phyloP scores from a whole-genome alignment of 2,329 filamentous ascomycete species.

The Penicillium sclerotigenum region DNA sequence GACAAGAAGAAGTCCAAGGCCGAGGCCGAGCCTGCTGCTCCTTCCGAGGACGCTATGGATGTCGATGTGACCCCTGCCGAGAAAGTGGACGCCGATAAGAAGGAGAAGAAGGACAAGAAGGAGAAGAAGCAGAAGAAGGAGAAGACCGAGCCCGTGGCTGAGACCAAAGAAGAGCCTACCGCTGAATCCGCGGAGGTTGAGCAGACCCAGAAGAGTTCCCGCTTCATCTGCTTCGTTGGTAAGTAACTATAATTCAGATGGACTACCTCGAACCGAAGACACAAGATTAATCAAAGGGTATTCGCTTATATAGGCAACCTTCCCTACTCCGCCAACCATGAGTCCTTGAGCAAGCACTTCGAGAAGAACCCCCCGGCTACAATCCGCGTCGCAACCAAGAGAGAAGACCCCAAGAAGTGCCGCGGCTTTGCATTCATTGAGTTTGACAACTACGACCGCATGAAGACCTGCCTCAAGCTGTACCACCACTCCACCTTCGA shows the following conservation, averaged over 20 bases:
- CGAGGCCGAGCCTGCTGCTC: conserved; percentile 9
- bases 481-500: conserved; percentile 83
- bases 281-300: background rate
- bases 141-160: conserved; percentile 15
- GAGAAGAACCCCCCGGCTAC: conserved; percentile 66
- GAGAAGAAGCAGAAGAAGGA: conserved; percentile 17
- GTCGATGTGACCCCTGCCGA: conserved; percentile 15
- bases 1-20: conserved; percentile 17
- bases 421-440: conserved; percentile 85
- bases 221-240: conserved; percentile 78
- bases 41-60: conserved; percentile 8
- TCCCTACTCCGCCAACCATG: conserved; percentile 74
- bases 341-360: conserved; percentile 72
- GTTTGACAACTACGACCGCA: conserved; percentile 79
- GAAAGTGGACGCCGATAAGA: conserved; percentile 21
- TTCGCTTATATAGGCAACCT: conserved; percentile 65
- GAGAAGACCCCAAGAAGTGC: conserved; percentile 57
- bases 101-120: conserved; percentile 19
- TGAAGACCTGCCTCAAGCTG: conserved; percentile 88
- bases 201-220: conserved; percentile 42
- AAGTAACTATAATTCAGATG: conserved; percentile 21
- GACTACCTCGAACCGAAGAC: background rate
- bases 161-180: conserved; percentile 16
- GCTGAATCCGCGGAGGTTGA: conserved; percentile 16
- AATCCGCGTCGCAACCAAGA: conserved; percentile 71